phyloP scores from a whole-genome alignment of 2,329 filamentous ascomycete genomes.

The Aspergillus udagawae region DNA sequence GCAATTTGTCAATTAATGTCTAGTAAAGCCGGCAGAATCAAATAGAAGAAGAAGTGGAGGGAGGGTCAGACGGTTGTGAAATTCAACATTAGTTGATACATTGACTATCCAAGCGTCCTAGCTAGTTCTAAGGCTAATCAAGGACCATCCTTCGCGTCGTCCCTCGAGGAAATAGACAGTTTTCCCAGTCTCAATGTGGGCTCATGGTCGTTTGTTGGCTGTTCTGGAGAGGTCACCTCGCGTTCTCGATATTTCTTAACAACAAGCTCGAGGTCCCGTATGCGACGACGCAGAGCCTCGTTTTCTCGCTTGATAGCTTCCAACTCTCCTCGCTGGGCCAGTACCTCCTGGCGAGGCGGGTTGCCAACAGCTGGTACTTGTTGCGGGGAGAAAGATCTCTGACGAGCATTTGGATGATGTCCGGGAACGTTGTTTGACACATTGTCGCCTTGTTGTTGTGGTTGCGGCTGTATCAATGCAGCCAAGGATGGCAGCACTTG shows the following conservation, averaged over 20 bases:
- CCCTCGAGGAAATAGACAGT: background rate
- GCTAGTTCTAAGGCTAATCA: background rate
- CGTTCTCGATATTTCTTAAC: conserved; percentile 30
- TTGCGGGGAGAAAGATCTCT: conserved; percentile 28
- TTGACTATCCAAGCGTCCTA: background rate
- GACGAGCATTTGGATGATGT: conserved; percentile 26
- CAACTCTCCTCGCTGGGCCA: conserved; percentile 40
- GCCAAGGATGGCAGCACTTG: conserved; percentile 27
- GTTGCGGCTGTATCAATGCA: conserved; percentile 21
- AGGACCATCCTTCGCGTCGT: background rate
- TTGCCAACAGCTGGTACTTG: conserved; percentile 25
- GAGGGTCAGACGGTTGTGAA: background rate
- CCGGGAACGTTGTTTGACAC: conserved; percentile 21
- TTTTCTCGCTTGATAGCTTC: conserved; percentile 45
- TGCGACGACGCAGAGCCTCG: conserved; percentile 41
- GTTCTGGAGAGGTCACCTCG: conserved; percentile 4
- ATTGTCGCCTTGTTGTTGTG: conserved; percentile 24
- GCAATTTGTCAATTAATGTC: background rate
- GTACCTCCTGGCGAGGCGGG: conserved; percentile 41
- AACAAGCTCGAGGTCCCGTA: conserved; percentile 42
- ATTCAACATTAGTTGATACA: background rate
- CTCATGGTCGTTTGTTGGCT: background rate
- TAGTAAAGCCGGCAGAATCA: background rate
- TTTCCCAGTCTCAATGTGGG: conserved; percentile 1
- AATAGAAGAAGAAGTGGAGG: background rate